Conservation (phyloP, 352 stramenopile genomes). For the Discostella stelligera region DNA sequence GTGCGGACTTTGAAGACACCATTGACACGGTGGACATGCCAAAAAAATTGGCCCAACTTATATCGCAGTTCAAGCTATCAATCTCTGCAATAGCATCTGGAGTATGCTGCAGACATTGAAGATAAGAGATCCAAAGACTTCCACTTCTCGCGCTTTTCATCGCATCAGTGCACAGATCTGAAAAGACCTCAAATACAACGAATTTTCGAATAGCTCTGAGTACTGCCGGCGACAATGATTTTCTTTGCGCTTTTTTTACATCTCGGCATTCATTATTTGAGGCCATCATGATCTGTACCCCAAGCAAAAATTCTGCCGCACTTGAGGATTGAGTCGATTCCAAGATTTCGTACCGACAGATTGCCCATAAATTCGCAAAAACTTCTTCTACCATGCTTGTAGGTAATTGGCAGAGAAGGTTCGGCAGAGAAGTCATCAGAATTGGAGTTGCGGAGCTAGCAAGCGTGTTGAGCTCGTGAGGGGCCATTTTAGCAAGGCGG, state of each 20-base stretch:
- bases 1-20: constrained; percentile 22
- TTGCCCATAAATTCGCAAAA: constrained; percentile 32
- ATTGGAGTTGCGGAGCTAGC: constrained; percentile 19
- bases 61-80: constrained; percentile 12
- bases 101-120: constrained; percentile 27
- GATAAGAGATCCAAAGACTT: constrained; percentile 33
- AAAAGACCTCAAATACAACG: constrained; percentile 28
- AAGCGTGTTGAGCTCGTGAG: constrained; percentile 21
- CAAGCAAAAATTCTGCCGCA: constrained; percentile 31
- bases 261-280: constrained; percentile 2
- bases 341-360: constrained; percentile 23
- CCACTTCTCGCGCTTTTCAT: background rate
- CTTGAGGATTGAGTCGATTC: constrained; percentile 7
- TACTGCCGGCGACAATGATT: constrained; percentile 42
- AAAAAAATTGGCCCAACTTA: constrained; percentile 28
- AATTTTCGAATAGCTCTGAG: constrained; percentile 43
- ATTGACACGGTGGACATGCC: constrained; percentile 27
- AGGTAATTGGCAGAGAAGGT: constrained; percentile 47
- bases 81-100: constrained; percentile 17
- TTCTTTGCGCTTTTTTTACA: constrained; percentile 20
- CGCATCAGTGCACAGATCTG: constrained; percentile 34
- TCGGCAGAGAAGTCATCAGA: constrained; percentile 29
- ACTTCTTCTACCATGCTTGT: constrained; percentile 44
- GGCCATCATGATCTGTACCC: constrained; percentile 30
- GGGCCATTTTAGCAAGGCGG: constrained; percentile 41